phyloP scores from a whole-genome alignment of 371 early-diverging fungal species.

The Mortierella sp. region DNA sequence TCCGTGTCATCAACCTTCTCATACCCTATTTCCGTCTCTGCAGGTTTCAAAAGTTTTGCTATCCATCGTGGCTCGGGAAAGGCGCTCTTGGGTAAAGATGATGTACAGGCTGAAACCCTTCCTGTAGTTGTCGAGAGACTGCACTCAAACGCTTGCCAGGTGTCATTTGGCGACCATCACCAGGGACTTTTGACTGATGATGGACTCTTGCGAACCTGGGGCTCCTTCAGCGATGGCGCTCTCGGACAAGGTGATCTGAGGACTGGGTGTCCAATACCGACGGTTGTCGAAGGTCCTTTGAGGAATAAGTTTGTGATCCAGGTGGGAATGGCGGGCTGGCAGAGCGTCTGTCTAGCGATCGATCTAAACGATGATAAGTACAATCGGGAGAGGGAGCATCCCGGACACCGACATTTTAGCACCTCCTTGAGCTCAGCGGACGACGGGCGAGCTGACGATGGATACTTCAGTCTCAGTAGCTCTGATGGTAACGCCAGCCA shows the following conservation, averaged over 20 bases:
- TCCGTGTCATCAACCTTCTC: conserved; percentile 5
- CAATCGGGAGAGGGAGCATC: background rate
- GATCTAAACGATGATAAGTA: conserved; percentile 30
- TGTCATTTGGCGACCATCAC: conserved; percentile 44
- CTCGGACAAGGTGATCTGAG: conserved; percentile 41
- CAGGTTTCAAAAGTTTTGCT: conserved; percentile 30
- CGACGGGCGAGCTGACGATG: conserved; percentile 19
- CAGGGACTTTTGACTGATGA: conserved; percentile 47
- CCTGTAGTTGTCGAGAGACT: conserved; percentile 33
- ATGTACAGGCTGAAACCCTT: conserved; percentile 21
- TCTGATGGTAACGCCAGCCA: background rate
- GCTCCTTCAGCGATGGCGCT: conserved; percentile 38
- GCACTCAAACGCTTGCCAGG: conserved; percentile 26
- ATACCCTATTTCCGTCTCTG: conserved; percentile 29
- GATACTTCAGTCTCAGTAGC: conserved; percentile 18
- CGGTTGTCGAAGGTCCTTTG: conserved; percentile 34
- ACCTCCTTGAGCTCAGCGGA: background rate
- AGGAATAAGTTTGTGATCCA: conserved; percentile 34
- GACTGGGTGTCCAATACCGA: conserved; percentile 24
- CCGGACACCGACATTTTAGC: background rate
- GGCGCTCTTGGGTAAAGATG: conserved; percentile 25
- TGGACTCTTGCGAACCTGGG: conserved; percentile 45
- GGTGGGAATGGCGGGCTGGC: conserved; percentile 46
- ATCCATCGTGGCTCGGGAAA: conserved; percentile 40
- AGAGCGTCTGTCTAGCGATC: conserved; percentile 44